Evolutionary conservation across 495 filamentous ascomycete genomes (phyloP).

Genomic region (Delitschia confertaspora): DNA sequence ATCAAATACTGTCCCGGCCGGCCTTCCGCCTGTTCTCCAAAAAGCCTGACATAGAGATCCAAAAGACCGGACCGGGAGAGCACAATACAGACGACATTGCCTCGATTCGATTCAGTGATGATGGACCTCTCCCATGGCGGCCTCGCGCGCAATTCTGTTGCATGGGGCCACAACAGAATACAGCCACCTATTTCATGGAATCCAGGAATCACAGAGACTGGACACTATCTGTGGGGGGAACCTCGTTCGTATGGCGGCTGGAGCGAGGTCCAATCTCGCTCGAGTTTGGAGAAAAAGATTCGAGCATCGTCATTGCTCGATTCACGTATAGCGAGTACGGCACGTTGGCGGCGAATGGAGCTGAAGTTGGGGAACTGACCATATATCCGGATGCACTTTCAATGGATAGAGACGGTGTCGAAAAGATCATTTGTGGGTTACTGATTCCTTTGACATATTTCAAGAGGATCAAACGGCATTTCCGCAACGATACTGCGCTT

Average conservation of each 20-base stretch:
- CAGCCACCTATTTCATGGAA: slow-evolving; percentile 11
- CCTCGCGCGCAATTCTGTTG: slow-evolving; percentile 18
- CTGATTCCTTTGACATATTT: slow-evolving; percentile 17
- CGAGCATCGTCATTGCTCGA: slow-evolving; percentile 12
- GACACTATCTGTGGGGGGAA: slow-evolving; percentile 6
- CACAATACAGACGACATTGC: slow-evolving; percentile 2
- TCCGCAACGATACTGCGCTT: slow-evolving; percentile 8
- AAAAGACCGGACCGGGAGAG: not conserved
- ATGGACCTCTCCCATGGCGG: slow-evolving; percentile 23
- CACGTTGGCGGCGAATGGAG: slow-evolving; percentile 18
- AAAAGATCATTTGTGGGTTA: slow-evolving; percentile 16
- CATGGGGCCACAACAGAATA: not conserved
- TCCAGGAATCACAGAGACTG: slow-evolving; percentile 22
- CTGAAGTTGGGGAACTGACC: slow-evolving; percentile 18
- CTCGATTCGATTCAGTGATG: slow-evolving; percentile 14
- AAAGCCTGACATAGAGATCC: slow-evolving; percentile 20
- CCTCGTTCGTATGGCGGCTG: slow-evolving; percentile 13
- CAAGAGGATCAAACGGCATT: slow-evolving; percentile 21
- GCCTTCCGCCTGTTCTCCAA: slow-evolving; percentile 16
- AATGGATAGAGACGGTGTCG: slow-evolving; percentile 7
- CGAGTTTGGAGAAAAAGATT: slow-evolving; percentile 4
- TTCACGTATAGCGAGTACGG: slow-evolving; percentile 19
- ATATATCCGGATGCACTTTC: slow-evolving; percentile 16
- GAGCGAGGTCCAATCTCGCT: slow-evolving; percentile 9
- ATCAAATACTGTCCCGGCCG: slow-evolving; percentile 8